Evolutionary conservation across 192 early-diverging fungal species (phyloP), one percentile per base, ranked within the genome.

Genomic region (Coemansia sp.): DNA sequence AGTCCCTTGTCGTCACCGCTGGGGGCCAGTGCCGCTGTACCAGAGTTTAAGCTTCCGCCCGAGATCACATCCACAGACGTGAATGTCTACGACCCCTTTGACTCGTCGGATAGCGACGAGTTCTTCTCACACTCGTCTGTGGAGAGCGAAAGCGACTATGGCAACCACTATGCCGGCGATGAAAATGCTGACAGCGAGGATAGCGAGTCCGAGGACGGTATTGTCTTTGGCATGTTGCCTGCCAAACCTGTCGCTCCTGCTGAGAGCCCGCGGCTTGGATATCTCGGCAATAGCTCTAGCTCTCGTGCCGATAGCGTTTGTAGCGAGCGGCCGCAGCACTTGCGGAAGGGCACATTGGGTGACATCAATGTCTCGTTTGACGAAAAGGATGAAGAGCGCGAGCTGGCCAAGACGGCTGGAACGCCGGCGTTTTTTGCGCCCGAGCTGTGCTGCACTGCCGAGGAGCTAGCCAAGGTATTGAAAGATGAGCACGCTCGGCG

Each of bases 401-500:
- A 97, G 74, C 84, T 99, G 39, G 90, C 91, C 42, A 94, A 95
- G 69, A 99, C 97, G 2, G 95, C 93, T 4, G 97, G 97, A 1
- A 92, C 90, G 18, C 97, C 97, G 2, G 95, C 97, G 2, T 99
- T 99, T 70, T 99, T 99, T 86, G 97, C 97, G 33, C 97, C 97
- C 18, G 97, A 99, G 76, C 83, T 97, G 18, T 99, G 96, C 78
- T 90, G 90, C 67, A 85, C 76, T 3, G 56, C 65, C n/a, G 79
- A 72, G 37, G 72, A 77, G 65, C 68, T 85, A 65, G 66, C 76
- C 37, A 66, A 58, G 24, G 70, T 81, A 5, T 64, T 81, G 39
- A 63, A 60, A 8, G 70, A 70, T 26, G 68, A 79, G 59, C 60
- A 68, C 23, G 50, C 46, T 13, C 61, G 62, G 28, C 72, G 72